Base-by-base conservation (phyloP, 2,329 filamentous ascomycete genomes). In the Dactylellina cionopaga region DNA sequence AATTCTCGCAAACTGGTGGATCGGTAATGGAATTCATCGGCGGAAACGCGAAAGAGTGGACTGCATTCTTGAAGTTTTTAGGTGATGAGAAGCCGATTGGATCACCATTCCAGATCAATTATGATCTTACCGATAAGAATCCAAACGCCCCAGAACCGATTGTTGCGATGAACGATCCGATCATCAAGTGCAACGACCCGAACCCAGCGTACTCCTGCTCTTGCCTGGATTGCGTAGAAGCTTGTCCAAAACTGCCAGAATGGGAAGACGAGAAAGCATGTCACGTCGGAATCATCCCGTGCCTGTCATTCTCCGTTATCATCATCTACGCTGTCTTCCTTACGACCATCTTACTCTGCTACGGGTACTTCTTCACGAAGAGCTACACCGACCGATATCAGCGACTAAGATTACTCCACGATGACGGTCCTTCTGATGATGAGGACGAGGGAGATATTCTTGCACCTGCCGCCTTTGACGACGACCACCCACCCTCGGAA, bases 31-130 rank as follows among this genome's bases (percentile, higher is more conserved):
- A 94, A 77, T 89, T 99, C 77, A 98, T 99, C 73, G 96, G 95
- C 29, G 95, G 95, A 13, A 93, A 94, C 13, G 95, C 95, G 10
- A 94, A 93, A 80, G 91, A 97, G 79, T 96, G 94, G 80, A 87
- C 88, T 0, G 87, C 90, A 41, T 90, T 99, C 76, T 83, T 99
- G 76, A 94, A 93, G 78, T 99, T 98, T 77, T 82, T 99, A 31
- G 95, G 95, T 13, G 89, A 96, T 80, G 94, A 96, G 83, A 96
- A 96, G 80, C 85, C 89, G 1, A 85, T 94, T 19, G 96, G 96
- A 2, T 98, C 94, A 64, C 95, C 95, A 0, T 99, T 99, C 81
- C 95, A 99, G 83, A 97, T 99, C 82, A 96, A 99, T 83, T 99
- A 95, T 77, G 94, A 87, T 7, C 83, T 81, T 75, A 86, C 80